Evolutionary conservation across 257 asterid genomes (phyloP), one percentile per base, ranked within the genome.

Genomic region (Nicotiana undulata): DNA sequence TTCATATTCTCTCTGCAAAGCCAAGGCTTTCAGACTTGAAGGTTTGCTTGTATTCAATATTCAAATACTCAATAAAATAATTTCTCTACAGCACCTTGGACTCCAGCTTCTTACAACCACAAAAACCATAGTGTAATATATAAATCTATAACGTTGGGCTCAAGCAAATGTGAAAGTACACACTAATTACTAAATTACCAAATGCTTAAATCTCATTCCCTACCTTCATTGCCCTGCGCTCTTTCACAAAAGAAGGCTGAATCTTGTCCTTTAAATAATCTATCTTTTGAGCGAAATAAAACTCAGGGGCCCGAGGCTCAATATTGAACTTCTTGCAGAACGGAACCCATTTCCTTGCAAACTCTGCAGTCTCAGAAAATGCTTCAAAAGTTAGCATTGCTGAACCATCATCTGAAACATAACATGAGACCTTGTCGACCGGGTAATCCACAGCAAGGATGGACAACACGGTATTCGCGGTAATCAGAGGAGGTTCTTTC

Each of bases 151-250:
- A 68, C 20, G 40, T 24, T 5, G 32, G 28, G 53, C 49, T 44
- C 67, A 55, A 56, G 77, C 44, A 80, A 63, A 26, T 34, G 44
- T 46, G 31, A 10, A 49, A 22, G 52, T 16, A 81, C 17, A 53
- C 32, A 16, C 40, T 4, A 52, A 64, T 65, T 53, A 40, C 44
- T 55, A 67, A 63, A 67, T 76, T 13, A 68, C 34, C 10, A 44
- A 26, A 26, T 9, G 44, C n/a, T 34, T 18, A 22, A 18, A 65
- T 51, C 4, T 32, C 70, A 67, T 20, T 82, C 40, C 59, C 59
- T 52, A 86, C 91, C 89, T 88, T 88, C 91, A 86, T 88, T 81
- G 91, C 83, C 75, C 91, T 79, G 51, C 91, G 89, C 81, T 88
- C 89, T 53, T 88, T 88, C 22, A 88, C 89, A 81, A 88, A 88